Percentiles rank a stretch among this genome's conserved stretches.
Evolutionary conservation across 2,329 filamentous ascomycete species (phyloP).

Genomic region (Sporothrix euskadiensis): DNA sequence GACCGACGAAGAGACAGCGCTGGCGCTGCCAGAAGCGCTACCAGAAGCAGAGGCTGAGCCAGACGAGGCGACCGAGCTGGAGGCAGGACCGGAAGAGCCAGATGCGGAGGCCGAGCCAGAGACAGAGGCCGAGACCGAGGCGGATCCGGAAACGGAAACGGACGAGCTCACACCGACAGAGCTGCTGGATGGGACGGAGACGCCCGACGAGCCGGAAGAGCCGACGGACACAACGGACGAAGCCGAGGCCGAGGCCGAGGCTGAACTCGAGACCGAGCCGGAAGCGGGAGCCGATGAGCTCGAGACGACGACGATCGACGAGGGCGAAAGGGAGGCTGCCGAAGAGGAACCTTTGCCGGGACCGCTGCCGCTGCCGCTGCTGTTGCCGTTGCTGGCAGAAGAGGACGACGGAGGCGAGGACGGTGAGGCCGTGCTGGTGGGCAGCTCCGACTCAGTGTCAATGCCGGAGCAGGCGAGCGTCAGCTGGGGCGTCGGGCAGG

Average conservation of each 20-base stretch:
- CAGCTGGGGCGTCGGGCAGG: conserved; percentile 19
- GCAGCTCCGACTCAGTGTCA: conserved; percentile 14
- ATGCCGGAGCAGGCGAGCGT: neutral
- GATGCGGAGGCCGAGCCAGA: neutral
- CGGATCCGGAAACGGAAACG: neutral
- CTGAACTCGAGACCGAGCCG: neutral
- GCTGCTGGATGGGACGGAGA: neutral
- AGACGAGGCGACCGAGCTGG: neutral
- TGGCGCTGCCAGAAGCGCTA: neutral
- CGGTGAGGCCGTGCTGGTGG: neutral
- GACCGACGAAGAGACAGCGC: too few species aligned
- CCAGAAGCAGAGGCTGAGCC: neutral
- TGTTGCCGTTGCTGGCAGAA: neutral
- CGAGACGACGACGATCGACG: neutral
- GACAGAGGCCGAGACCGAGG: neutral
- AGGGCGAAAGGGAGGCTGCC: neutral
- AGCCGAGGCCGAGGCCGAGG: neutral
- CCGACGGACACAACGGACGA: neutral
- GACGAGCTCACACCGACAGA: neutral
- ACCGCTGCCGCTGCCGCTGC: neutral
- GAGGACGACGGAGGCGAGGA: neutral
- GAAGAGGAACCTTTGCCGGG: neutral
- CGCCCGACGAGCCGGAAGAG: neutral
- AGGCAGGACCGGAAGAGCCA: neutral
- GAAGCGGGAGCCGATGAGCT: neutral